These are phyloP conservation scores for Neofusicoccum cordaticola DNA, from an alignment of 2,329 filamentous ascomycete genomes.

Conservation along the genomic window DNA sequence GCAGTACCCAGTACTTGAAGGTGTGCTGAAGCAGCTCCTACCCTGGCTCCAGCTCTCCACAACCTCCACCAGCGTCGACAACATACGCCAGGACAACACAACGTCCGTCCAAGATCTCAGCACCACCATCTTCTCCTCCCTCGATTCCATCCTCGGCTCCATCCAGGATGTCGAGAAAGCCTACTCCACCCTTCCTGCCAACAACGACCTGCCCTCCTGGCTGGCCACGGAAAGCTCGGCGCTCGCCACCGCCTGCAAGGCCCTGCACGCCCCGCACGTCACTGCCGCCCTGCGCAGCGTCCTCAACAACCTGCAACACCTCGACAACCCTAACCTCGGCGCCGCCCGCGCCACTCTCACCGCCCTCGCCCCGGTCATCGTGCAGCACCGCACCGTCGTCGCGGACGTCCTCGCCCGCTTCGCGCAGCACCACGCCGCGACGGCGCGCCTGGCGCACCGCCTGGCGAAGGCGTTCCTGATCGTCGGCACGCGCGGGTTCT, in stretches of 20 bases:
- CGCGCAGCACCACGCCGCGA: constrained; percentile 64
- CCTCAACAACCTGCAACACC: constrained; percentile 41
- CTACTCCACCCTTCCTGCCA: constrained; percentile 54
- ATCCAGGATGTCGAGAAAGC: constrained; percentile 68
- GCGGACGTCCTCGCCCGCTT: constrained; percentile 58
- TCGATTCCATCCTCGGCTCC: constrained; percentile 74
- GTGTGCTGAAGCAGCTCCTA: not conserved
- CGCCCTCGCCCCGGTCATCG: constrained; percentile 66
- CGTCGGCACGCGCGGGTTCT: constrained; percentile 83
- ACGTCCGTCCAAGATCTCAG: constrained; percentile 48
- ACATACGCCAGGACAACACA: not conserved
- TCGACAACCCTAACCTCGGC: constrained; percentile 39
- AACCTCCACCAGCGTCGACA: not conserved
- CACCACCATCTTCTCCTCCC: constrained; percentile 59
- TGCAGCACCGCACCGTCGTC: constrained; percentile 67
- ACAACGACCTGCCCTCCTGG: constrained; percentile 63
- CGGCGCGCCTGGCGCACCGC: constrained; percentile 70
- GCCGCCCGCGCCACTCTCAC: constrained; percentile 58
- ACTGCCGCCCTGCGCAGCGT: constrained; percentile 44
- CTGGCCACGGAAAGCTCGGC: constrained; percentile 50
- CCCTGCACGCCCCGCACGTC: constrained; percentile 60
- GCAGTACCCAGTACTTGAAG: not conserved
- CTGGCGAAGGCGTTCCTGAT: constrained; percentile 75
- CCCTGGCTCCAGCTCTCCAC: not conserved
- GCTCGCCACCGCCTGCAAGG: constrained; percentile 48